Evolutionary conservation across 176 grass and related monocot species (phyloP), one percentile per base, ranked within the genome.

Genomic region (Bothriochloa decipiens): DNA sequence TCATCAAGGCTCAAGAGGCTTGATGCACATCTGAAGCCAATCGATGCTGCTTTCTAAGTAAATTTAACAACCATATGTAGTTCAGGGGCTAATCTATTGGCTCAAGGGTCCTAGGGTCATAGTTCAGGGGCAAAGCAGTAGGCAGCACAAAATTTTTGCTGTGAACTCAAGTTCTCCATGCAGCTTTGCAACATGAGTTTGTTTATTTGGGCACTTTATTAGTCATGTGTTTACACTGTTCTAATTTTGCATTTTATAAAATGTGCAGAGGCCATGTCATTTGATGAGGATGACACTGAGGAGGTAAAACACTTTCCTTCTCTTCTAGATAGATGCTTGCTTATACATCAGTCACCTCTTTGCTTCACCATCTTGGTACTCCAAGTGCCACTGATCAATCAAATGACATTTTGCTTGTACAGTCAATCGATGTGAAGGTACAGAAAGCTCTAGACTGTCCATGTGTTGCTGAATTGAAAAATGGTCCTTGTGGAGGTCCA

Each of bases 381-480:
- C 18, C 2, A 5, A 36, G 28, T 70, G 3, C 23, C 12, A 39
- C 15, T 71, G 5, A 32, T 71, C 40, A 67, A 14, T 85, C 35
- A 81, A 72, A 22, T 81, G 35, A 43, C 66, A 79, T 82, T 91
- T 90, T 88, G 23, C 46, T 83, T 74, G 52, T 84, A 68, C 77
- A 98, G 96, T 95, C 93, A 35, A 91, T 94, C 36, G 91, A 98
- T 85, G 81, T 62, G 70, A 95, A 93, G 84, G 89, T 95, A 64
- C 85, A 94, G 68, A 98, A 81, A 93, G 93, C 93, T 75, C 74
- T 98, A 74, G 93, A 98, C 36, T 95, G 93, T 75, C 93, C 96
- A 0, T 98, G 96, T 63, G 83, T 98, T 28, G 96, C 93, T 74
- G 89, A 86, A n/a, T 88, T 98, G 88, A 93, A 87, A 84, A 95